Evolutionary conservation across 1,284 basidiomycete genomes (phyloP).

Genomic region (Moesziomyces antarcticus): DNA sequence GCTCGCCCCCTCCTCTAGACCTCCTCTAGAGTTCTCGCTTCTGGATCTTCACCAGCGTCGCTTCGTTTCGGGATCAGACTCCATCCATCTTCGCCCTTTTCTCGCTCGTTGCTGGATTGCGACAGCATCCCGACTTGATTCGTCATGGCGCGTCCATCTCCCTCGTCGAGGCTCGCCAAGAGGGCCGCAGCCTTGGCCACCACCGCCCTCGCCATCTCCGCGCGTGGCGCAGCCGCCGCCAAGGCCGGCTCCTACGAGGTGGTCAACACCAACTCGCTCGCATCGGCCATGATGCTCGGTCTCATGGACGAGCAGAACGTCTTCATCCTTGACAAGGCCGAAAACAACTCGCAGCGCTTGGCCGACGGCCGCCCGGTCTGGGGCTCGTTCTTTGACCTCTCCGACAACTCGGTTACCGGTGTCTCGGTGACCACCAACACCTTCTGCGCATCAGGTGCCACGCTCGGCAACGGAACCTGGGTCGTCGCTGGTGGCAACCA

Average conservation of each 20-base stretch:
- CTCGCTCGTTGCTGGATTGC: too few relatives aligned
- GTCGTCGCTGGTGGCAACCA: conserved; percentile 68
- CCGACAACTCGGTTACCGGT: conserved; percentile 55
- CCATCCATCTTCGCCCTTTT: too few relatives aligned
- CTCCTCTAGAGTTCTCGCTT: too few relatives aligned
- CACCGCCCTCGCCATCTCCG: conserved; percentile 31
- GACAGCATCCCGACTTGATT: too few relatives aligned
- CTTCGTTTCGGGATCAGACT: too few relatives aligned
- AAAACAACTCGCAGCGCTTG: conserved; percentile 63
- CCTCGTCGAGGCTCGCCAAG: conserved; percentile 27
- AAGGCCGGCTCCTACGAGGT: conserved; percentile 57
- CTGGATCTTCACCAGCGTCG: too few relatives aligned
- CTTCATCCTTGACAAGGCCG: conserved; percentile 69
- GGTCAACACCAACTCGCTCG: conserved; percentile 58
- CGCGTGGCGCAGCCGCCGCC: conserved; percentile 19
- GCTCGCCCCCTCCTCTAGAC: too few relatives aligned
- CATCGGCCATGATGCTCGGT: conserved; percentile 68
- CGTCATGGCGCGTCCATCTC: conserved; percentile 25
- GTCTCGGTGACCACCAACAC: conserved; percentile 67
- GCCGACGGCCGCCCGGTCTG: conserved; percentile 57
- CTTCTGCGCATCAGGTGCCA: conserved; percentile 68
- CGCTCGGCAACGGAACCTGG: conserved; percentile 68
- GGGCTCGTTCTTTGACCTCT: conserved; percentile 59
- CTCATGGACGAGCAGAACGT: conserved; percentile 64
- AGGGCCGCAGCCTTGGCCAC: conserved; percentile 30